These are phyloP conservation scores for Priceomyces carsonii DNA, from an alignment of 805 yeast species.

Conservation along the genomic window DNA sequence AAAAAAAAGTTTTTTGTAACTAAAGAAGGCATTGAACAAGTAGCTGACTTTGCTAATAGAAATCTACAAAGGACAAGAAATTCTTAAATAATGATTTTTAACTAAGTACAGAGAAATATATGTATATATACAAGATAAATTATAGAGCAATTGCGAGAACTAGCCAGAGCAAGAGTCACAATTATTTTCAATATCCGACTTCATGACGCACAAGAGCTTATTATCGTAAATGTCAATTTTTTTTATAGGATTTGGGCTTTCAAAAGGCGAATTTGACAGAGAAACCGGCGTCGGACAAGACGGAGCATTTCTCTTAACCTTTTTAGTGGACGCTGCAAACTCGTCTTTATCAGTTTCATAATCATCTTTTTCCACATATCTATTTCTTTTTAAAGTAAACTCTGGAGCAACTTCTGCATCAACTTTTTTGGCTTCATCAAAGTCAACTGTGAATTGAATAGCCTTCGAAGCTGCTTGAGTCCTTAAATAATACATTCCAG, in stretches of 20 bases:
- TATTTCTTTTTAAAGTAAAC: conserved; percentile 21
- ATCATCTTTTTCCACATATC: conserved; percentile 17
- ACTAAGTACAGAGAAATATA: background rate
- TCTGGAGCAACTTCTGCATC: conserved; percentile 3
- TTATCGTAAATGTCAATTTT: conserved; percentile 33
- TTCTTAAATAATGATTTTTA: no score
- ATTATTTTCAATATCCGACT: conserved; percentile 23
- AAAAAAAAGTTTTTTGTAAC: conserved; percentile 82
- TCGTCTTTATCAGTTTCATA: conserved; percentile 1
- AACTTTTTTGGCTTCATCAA: conserved; percentile 10
- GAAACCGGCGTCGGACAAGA: conserved; percentile 2
- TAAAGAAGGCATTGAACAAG: conserved; percentile 80
- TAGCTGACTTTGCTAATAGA: conserved; percentile 87
- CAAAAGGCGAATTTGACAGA: background rate
- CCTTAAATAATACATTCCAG: conserved; percentile 41
- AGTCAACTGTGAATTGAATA: conserved; percentile 34
- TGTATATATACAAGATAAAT: conserved; percentile 9
- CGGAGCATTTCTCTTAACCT: background rate
- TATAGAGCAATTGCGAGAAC: background rate
- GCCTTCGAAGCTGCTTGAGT: conserved; percentile 41
- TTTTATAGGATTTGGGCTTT: conserved; percentile 14
- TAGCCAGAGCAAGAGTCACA: conserved; percentile 47
- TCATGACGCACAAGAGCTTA: conserved; percentile 37
- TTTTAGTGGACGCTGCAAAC: conserved; percentile 3
- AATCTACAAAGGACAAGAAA: conserved; percentile 20